Base-by-base conservation (phyloP, 140 eudicot genomes). In the Oenanthe javanica region DNA sequence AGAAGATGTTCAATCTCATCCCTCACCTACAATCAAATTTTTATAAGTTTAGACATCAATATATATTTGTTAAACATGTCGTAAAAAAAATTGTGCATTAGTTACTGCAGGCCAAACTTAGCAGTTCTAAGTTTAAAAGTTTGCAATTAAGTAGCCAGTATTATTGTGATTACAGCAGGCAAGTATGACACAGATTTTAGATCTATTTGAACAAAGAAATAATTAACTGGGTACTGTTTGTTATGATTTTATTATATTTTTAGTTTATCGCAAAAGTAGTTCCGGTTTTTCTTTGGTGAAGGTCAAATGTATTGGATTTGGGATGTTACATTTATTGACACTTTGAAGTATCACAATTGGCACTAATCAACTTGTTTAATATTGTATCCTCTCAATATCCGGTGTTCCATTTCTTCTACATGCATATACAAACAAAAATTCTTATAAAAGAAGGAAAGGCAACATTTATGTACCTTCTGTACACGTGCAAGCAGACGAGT, bases 401-500 rank as follows among this genome's bases (percentile, higher is more conserved):
- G 11, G 72, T 9, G 18, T 66, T 27, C 8, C 4, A 27, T n/a
- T 25, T 64, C n/a, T 66, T 27, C 40, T 64, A 19, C 1, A 57
- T 21, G 10, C 21, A 11, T 57, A 57, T 6, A 8, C 8, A 57
- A 31, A 31, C 36, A 31, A 31, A 31, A 31, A 31, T 31, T 31
- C 36, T 0, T 31, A 31, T 31, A 31, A 31, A 31, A 31, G 36
- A 31, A 31, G 36, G 36, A 31, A 31, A 31, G 36, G 36, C 36
- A 31, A 31, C 36, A 31, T 31, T 54, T 6, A 72, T 69, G 69
- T 92, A 92, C 98, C 97, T 94, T 94, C 81, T 94, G 98, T 70
- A 94, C 97, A 63, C 96, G 83, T 81, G 98, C 98, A 83, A 94
- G 98, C 89, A 94, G 82, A 80, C 93, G 96, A 75, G 97, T 94